Percentiles rank a stretch among this genome's conserved stretches.
Conservation (phyloP, 306 rosid genomes). For the Fagus sylvatica region DNA sequence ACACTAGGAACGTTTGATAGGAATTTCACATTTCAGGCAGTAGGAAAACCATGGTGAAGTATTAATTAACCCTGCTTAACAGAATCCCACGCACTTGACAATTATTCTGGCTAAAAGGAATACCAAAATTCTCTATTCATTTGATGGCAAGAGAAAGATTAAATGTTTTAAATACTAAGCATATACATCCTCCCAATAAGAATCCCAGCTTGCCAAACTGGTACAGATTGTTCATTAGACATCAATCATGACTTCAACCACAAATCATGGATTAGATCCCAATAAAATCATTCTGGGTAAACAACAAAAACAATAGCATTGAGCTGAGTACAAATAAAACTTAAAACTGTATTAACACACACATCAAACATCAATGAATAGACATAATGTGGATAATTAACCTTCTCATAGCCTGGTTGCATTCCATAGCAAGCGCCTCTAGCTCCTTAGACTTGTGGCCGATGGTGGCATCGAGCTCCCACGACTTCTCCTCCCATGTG, state of each 20-base stretch:
- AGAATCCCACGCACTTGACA: neutral
- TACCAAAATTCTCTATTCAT: neutral
- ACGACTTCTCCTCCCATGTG: slow-evolving; percentile 74
- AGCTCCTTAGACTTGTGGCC: slow-evolving; percentile 67
- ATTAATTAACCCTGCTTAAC: no score
- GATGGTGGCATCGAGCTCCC: slow-evolving; percentile 59
- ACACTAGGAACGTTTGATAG: neutral
- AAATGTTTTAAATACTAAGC: neutral
- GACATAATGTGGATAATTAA: slow-evolving; percentile 8
- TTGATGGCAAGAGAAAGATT: neutral
- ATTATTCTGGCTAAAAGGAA: neutral
- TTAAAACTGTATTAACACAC: neutral
- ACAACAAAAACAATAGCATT: neutral
- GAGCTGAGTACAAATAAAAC: neutral
- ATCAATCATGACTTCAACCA: neutral
- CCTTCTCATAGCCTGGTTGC: slow-evolving; percentile 79
- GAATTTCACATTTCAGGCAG: neutral
- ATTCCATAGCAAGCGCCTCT: slow-evolving; percentile 65
- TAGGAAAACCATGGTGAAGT: neutral
- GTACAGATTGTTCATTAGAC: neutral
- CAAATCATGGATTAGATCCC: neutral
- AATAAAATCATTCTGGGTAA: no score
- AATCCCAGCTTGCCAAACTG: neutral
- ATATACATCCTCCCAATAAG: no score
- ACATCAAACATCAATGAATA: neutral